Base-by-base conservation (phyloP, 495 filamentous ascomycete genomes). In the Aspergillus conjunctus region DNA sequence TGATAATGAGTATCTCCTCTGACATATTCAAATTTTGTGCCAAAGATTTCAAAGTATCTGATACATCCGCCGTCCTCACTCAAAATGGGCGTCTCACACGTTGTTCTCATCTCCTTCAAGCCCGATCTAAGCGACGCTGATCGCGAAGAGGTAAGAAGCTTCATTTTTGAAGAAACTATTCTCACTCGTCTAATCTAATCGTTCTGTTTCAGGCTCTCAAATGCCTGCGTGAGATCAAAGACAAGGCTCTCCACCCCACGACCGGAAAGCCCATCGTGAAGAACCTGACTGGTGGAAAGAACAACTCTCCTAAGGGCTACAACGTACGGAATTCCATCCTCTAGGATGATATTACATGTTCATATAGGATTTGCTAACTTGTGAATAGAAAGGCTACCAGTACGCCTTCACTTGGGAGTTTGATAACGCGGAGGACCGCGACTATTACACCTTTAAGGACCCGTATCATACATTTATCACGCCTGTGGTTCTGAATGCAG, bases 321-420 rank as follows among this genome's bases (percentile, higher is more conserved):
- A 50, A 50, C 22, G 46, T 50, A 50, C 7, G 46, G 6, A 1
- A 50, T 26, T 50, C 18, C 12, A 15, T 12, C 22, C n/a, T 20
- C 4, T 26, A 1, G 11, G 0, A 22, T 12, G 46, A 50, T 18
- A 20, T 20, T 3, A 26, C 4, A 6, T 20, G 0, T 50, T 10
- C 2, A 49, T 49, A 22, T 18, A 18, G 22, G 20, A 18, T 50
- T 18, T 0, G 14, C 34, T 37, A 20, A 26, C 4, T 4, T 12
- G 3, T 50, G 4, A 20, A 50, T 22, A 50, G 46, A 18, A 50
- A 22, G 46, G 46, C 1, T 50, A 50, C 18, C 1, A 18, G 3
- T 50, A 50, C 22, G 46, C 46, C 22, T 50, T 50, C 18, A 50
- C 46, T 22, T 50, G 46, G 46, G n/a, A 50, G 12, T 50, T 50